Percentiles rank a stretch among this genome's conserved stretches.
phyloP scores from a whole-genome alignment of 2,329 filamentous ascomycete genomes.

The Exophiala viscosa region DNA sequence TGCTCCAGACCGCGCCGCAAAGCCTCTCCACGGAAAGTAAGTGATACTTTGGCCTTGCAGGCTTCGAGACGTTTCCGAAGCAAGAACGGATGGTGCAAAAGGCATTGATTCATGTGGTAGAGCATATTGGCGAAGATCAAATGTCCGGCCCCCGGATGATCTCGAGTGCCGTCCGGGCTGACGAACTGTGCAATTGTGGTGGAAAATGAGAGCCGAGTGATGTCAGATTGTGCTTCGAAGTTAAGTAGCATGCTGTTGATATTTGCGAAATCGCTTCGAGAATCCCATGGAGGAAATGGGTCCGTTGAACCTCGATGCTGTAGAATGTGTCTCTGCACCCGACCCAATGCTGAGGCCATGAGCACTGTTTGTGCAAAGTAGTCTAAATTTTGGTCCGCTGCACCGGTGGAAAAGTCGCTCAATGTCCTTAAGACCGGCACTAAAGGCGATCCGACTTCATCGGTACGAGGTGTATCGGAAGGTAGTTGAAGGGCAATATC shows the following conservation, averaged over 20 bases:
- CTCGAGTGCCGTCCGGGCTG: constrained; percentile 12
- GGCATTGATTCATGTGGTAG: constrained; percentile 36
- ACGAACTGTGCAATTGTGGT: constrained; percentile 19
- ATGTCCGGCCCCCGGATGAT: constrained; percentile 30
- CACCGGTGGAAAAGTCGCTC: constrained; percentile 7
- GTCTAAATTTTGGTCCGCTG: constrained; percentile 21
- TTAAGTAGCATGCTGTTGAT: constrained; percentile 34
- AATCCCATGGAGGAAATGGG: constrained; percentile 35
- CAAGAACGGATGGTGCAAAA: constrained; percentile 37
- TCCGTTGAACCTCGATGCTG: constrained; percentile 25
- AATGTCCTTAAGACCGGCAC: constrained; percentile 14
- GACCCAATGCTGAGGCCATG: constrained; percentile 35
- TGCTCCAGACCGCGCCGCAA: constrained; percentile 32
- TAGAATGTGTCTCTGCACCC: constrained; percentile 33
- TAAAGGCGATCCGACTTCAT: constrained; percentile 19
- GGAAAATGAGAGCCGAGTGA: constrained; percentile 25
- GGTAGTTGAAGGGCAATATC: constrained; percentile 31
- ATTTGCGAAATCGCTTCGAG: constrained; percentile 34
- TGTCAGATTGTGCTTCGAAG: constrained; percentile 33
- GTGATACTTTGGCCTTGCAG: constrained; percentile 30
- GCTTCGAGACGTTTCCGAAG: constrained; percentile 31
- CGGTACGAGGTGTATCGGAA: constrained; percentile 22
- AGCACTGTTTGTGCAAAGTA: constrained; percentile 33
- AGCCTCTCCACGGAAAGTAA: constrained; percentile 32
- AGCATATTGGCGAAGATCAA: constrained; percentile 34